Percentiles rank a stretch among this genome's conserved stretches.
phyloP scores from a whole-genome alignment of 805 yeast genomes.

The Wickerhamomyces rabaulensis region DNA sequence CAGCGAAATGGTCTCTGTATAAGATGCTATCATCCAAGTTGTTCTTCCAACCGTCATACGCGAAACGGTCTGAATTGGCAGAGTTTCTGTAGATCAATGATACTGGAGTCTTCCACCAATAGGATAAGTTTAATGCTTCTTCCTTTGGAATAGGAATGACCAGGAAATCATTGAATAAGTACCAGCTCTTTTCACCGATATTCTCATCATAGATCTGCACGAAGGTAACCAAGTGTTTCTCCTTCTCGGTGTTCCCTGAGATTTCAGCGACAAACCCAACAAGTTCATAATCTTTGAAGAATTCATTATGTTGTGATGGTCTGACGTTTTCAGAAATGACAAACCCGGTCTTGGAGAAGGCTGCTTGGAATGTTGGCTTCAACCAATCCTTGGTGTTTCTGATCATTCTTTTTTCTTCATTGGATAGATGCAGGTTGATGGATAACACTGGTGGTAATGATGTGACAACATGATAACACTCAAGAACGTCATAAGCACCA shows the following conservation, averaged over 20 bases:
- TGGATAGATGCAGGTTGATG: conserved; percentile 51
- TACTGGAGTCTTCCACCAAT: conserved; percentile 83
- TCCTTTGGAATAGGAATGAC: conserved; percentile 69
- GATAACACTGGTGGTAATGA: conserved; percentile 61
- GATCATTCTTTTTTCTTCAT: conserved; percentile 49
- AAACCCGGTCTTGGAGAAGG: conserved; percentile 25
- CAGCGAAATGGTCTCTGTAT: conserved; percentile 70
- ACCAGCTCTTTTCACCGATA: conserved; percentile 49
- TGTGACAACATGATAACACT: conserved; percentile 45
- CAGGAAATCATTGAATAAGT: conserved; percentile 84
- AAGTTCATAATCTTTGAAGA: conserved; percentile 47
- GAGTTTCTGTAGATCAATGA: conserved; percentile 58
- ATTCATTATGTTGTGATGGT: conserved; percentile 6
- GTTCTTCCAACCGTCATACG: conserved; percentile 42
- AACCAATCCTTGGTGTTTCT: conserved; percentile 53
- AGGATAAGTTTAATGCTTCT: conserved; percentile 70
- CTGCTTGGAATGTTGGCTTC: conserved; percentile 52
- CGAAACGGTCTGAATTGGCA: conserved; percentile 36
- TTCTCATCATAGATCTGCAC: conserved; percentile 37
- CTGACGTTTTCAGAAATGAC: conserved; percentile 6
- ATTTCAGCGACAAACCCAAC: conserved; percentile 70
- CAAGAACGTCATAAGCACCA: conserved; percentile 46
- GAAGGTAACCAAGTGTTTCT: conserved; percentile 57
- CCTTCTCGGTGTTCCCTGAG: conserved; percentile 36
- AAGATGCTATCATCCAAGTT: conserved; percentile 59